Conservation (phyloP, 768 basidiomycete genomes). For the Boletus speciosus region DNA sequence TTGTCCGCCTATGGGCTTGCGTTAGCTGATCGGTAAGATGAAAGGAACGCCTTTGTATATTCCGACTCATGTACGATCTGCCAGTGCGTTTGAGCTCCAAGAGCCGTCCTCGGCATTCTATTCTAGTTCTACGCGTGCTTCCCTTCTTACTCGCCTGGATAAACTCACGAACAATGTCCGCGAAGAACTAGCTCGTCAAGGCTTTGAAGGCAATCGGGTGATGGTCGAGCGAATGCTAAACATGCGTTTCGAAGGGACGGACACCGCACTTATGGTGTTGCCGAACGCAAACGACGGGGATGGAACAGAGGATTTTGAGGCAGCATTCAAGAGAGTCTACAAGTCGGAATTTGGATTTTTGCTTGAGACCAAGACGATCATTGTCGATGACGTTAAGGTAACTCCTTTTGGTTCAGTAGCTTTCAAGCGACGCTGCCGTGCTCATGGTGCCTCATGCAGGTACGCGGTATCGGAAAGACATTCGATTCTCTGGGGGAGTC, state of each 20-base stretch:
- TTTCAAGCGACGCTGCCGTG: neutral
- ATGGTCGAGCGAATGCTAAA: conserved; percentile 80
- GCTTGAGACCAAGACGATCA: conserved; percentile 75
- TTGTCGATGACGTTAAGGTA: conserved; percentile 91
- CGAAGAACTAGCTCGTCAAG: conserved; percentile 70
- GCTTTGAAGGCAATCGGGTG: conserved; percentile 73
- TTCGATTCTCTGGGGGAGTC: conserved; percentile 78
- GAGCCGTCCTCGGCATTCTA: conserved; percentile 86
- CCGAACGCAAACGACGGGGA: conserved; percentile 48
- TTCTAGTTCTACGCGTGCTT: conserved; percentile 50
- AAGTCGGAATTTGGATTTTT: conserved; percentile 90
- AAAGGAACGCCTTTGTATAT: neutral
- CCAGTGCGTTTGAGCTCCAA: conserved; percentile 82
- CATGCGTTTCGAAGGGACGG: conserved; percentile 92
- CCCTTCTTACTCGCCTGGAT: conserved; percentile 65
- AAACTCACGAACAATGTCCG: conserved; percentile 60
- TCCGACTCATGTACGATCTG: neutral
- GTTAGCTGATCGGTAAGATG: conserved; percentile 65
- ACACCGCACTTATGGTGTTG: conserved; percentile 88
- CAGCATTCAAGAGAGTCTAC: conserved; percentile 77
- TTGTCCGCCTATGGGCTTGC: conserved; percentile 94
- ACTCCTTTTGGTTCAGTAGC: neutral
- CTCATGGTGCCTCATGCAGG: conserved; percentile 36
- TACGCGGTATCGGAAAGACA: conserved; percentile 88
- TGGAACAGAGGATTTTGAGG: conserved; percentile 68